Conservation (phyloP, 148 eudicot species). For the Cornus florida region DNA sequence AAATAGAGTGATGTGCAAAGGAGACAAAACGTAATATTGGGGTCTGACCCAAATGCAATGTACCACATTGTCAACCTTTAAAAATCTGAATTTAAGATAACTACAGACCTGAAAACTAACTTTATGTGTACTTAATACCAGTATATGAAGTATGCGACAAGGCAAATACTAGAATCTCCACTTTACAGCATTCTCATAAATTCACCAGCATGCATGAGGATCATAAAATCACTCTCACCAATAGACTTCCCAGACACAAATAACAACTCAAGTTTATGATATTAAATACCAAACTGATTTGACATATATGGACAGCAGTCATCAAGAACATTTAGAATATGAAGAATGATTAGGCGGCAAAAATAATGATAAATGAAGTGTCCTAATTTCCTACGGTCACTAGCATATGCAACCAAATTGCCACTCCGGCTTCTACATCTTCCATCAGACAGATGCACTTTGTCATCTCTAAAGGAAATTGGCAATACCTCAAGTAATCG, state of each 20-base stretch:
- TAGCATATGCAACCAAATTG: background rate
- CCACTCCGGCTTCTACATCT: background rate
- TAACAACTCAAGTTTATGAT: background rate
- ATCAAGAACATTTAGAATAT: background rate
- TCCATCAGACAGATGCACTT: slow-evolving; percentile 5
- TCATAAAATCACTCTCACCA: background rate
- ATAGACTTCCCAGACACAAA: background rate
- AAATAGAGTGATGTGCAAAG: background rate
- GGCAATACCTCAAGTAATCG: slow-evolving; percentile 86
- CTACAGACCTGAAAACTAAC: background rate
- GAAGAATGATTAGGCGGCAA: background rate
- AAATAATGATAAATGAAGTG: background rate
- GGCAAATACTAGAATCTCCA: background rate
- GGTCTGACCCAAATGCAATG: background rate
- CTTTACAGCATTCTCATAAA: background rate
- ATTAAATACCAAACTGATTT: background rate
- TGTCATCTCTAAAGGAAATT: slow-evolving; percentile 6
- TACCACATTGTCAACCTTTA: background rate
- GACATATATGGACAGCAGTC: background rate
- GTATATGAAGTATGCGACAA: background rate
- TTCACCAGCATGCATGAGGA: background rate
- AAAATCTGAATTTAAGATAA: background rate
- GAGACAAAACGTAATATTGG: background rate
- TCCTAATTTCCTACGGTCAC: background rate
- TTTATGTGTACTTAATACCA: background rate